A percentile compares a stretch with the other conserved stretches of the same genome.
Evolutionary conservation across 129 eudicot genomes (phyloP).

Genomic region (Lactuca sativa): DNA sequence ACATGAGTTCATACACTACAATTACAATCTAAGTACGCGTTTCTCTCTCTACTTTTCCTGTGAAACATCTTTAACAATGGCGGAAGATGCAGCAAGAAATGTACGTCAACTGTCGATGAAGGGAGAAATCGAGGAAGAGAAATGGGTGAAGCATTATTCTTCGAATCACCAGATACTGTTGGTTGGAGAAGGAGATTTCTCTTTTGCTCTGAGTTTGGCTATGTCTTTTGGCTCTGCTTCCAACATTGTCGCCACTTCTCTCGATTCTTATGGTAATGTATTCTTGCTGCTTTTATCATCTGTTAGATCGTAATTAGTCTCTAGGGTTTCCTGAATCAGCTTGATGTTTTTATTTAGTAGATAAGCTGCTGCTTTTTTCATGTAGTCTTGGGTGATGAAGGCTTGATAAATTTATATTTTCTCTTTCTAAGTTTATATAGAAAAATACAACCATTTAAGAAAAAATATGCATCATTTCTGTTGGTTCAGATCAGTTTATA

Average conservation of each 20-base stretch:
- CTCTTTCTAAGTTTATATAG: too few species aligned
- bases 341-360: neutral
- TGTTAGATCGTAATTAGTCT: neutral
- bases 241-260: slow-evolving; percentile 33
- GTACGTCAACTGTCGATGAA: neutral
- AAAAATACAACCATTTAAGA: too few species aligned
- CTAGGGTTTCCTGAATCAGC: neutral
- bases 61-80: neutral
- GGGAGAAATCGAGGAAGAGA: slow-evolving; percentile 9
- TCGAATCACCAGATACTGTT: neutral
- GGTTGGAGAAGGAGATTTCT: slow-evolving; percentile 14
- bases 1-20: too few species aligned
- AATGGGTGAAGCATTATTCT: slow-evolving; percentile 23
- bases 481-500: too few species aligned
- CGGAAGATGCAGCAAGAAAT: neutral
- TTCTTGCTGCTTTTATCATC: neutral
- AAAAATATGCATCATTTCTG: too few species aligned
- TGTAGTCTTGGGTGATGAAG: too few species aligned
- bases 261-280: slow-evolving; percentile 25
- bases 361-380: neutral
- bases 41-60: neutral
- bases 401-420: too few species aligned
- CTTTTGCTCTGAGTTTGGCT: slow-evolving; percentile 33
- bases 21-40: too few species aligned
- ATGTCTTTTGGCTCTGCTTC: slow-evolving; percentile 24